A percentile compares a stretch with the other conserved stretches of the same genome.
These are phyloP conservation scores for Rhizopogon vesiculosus DNA, from an alignment of 768 basidiomycete species.

Conservation along the genomic window DNA sequence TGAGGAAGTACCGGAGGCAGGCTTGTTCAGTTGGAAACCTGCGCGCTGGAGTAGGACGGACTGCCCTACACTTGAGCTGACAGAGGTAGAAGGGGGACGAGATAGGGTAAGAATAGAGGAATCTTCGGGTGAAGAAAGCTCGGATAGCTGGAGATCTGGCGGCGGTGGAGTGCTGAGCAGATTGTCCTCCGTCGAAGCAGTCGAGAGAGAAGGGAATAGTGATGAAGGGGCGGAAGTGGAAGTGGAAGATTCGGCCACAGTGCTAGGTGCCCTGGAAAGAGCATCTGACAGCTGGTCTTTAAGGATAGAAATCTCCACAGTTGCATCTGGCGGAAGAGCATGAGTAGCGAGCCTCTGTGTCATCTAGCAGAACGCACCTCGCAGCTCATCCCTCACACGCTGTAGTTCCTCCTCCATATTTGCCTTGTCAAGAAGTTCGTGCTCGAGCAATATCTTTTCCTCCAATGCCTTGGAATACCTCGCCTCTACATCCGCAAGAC, in stretches of 20 bases:
- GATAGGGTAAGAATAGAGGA: slow-evolving; percentile 32
- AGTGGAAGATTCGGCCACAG: slow-evolving; percentile 22
- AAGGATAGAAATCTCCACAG: slow-evolving; percentile 78
- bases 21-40: slow-evolving; percentile 42
- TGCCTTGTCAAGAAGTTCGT: slow-evolving; percentile 90
- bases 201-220: slow-evolving; percentile 28
- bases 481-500: slow-evolving; percentile 77
- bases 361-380: slow-evolving; percentile 50
- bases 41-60: slow-evolving; percentile 47
- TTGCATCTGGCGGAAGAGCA: slow-evolving; percentile 56
- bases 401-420: slow-evolving; percentile 88
- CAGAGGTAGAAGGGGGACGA: slow-evolving; percentile 25
- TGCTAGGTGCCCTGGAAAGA: slow-evolving; percentile 25
- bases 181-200: slow-evolving; percentile 42
- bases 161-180: slow-evolving; percentile 56
- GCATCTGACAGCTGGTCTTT: slow-evolving; percentile 62
- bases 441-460: slow-evolving; percentile 95
- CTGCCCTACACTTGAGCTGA: slow-evolving; percentile 34
- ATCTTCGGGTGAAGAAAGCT: slow-evolving; percentile 44
- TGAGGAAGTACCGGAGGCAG: slow-evolving; percentile 33
- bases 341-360: slow-evolving; percentile 8
- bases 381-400: slow-evolving; percentile 85
- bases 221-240: slow-evolving; percentile 24
- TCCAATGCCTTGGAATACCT: slow-evolving; percentile 90
- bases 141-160: slow-evolving; percentile 55